Evolutionary conservation across 257 asterid genomes (phyloP).

Genomic region (Solanum pinnatisectum): DNA sequence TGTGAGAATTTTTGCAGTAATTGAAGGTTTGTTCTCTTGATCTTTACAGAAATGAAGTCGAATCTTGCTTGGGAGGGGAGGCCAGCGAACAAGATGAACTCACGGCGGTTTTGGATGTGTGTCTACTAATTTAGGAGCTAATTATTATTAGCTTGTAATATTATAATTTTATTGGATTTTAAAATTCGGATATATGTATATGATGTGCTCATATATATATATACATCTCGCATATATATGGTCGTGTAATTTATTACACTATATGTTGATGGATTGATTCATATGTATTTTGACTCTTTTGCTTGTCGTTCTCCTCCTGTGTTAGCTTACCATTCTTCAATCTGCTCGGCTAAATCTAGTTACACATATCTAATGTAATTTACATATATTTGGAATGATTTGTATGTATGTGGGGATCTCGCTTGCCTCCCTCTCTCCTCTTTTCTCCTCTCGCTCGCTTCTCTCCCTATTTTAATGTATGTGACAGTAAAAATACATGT

Average conservation of each 20-base stretch:
- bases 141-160: too few species aligned
- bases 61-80: neutral
- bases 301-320: too few species aligned
- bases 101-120: neutral
- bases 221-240: too few species aligned
- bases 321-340: too few species aligned
- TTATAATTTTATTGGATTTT: too few species aligned
- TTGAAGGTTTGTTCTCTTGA: neutral
- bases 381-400: neutral
- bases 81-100: neutral
- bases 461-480: neutral
- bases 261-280: too few species aligned
- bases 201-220: neutral
- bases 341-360: fast-evolving
- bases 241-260: too few species aligned
- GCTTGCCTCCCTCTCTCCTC: neutral
- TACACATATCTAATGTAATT: too few species aligned
- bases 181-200: too few species aligned
- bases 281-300: too few species aligned
- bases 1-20: neutral
- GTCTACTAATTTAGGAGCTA: neutral
- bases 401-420: neutral
- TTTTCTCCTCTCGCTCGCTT: neutral
- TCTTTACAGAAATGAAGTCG: neutral
- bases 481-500: fast-evolving